Evolutionary conservation across 352 stramenopile genomes (phyloP), one percentile per base, ranked within the genome.

Genomic region (Phytopythium ostracodes): DNA sequence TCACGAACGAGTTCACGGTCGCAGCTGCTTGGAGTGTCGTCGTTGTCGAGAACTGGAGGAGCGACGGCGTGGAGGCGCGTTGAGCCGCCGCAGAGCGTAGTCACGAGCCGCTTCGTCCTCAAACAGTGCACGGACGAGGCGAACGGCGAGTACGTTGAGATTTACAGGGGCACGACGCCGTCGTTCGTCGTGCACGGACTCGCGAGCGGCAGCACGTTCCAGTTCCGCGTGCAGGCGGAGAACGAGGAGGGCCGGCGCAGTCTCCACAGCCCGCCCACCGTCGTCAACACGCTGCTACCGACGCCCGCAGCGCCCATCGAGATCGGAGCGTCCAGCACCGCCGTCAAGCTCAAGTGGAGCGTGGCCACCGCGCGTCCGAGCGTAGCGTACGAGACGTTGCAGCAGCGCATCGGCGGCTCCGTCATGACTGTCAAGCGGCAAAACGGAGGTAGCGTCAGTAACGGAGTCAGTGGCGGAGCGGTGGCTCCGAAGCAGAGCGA

Each of bases 121-220:
- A 95, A 96, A 60, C 87, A 96, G 60, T 96, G 87, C 65, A 75
- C 77, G 12, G 83, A 92, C 56, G 87, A 97, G 62, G 75, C 76
- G 25, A 67, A 75, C 25, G 85, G 87, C 27, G 78, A 92, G 59
- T 97, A 95, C 50, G 77, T 95, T 18, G 84, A 96, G 67, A 89
- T 96, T 51, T 94, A 96, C 61, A 73, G 81, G 22, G 88, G 87
- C 49, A 66, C 76, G 12, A 78, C 89, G 53, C 65, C 78, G 22
- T 70, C 72, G 9, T 93, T 92, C 43, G 81, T 88, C 7, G 76
- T 97, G 0, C 82, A 93, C 40, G 87, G 87, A 1, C 83, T 97
- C 7, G 72, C 84, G 22, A 89, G 87, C 20, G 87, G 81, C 22
- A 87, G 71, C 18, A 89, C 85, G n/a, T 96, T 96, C 72, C 86